These are phyloP conservation scores for Curvularia sp. DNA, from an alignment of 2,329 filamentous ascomycete species.

Conservation along the genomic window DNA sequence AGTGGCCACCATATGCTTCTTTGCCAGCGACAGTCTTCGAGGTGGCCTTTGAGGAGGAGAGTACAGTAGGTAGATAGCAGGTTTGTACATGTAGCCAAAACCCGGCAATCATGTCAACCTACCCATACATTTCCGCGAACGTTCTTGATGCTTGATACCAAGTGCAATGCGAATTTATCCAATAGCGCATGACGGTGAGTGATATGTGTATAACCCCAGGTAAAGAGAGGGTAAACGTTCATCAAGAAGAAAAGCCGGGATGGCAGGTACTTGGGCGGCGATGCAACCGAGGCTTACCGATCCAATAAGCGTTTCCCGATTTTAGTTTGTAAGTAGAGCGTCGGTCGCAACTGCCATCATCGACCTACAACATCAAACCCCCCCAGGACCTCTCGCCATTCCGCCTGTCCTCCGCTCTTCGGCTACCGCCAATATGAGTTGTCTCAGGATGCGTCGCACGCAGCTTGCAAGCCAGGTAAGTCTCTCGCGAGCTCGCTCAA, in stretches of 20 bases:
- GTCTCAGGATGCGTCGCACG: conserved; percentile 50
- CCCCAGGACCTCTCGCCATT: conserved; percentile 30
- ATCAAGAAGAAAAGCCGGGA: conserved; percentile 41
- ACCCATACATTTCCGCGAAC: neutral
- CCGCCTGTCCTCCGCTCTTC: conserved; percentile 37
- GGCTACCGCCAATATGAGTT: conserved; percentile 49
- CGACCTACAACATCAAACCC: conserved; percentile 35
- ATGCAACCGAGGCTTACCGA: conserved; percentile 40
- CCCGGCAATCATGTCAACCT: neutral
- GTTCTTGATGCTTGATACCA: neutral
- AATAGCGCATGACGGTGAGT: neutral
- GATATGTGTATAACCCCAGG: neutral
- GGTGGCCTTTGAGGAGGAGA: neutral
- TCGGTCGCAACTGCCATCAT: conserved; percentile 32
- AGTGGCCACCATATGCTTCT: conserved; percentile 11
- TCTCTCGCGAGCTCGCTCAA: conserved; percentile 21
- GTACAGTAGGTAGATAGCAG: neutral
- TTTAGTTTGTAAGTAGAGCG: conserved; percentile 30
- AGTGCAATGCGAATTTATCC: neutral
- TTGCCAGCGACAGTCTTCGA: neutral
- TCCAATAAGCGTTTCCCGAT: conserved; percentile 36
- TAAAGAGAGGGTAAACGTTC: conserved; percentile 17
- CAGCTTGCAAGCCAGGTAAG: conserved; percentile 52
- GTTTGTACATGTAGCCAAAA: neutral
- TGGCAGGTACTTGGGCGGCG: conserved; percentile 21